Base-by-base conservation (phyloP, 2,329 filamentous ascomycete genomes). In the Pseudogymnoascus sp. region DNA sequence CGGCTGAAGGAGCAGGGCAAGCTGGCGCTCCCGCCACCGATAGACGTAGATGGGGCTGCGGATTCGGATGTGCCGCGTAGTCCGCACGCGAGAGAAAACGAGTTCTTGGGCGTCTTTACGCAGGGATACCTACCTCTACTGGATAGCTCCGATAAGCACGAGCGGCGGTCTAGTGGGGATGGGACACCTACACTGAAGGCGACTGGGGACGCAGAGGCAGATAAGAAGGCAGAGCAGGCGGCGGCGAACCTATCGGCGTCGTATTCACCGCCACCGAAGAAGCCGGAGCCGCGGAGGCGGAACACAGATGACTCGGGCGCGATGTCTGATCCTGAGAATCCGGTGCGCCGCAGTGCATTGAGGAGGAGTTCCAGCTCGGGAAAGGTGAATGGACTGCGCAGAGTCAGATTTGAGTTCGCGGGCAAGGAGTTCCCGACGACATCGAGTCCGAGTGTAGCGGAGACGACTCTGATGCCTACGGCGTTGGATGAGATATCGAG, bases 71-170 rank as follows among this genome's bases (percentile, higher is more conserved):
- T 69, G 65, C 73, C 74, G 58, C 68, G 74, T 65, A 78, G 75
- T 67, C 77, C 78, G 58, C 80, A 80, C 72, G 79, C 81, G 62
- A 79, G 81, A 63, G 82, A 86, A 65, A 74, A 75, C 68, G 83
- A 86, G 66, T 80, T 87, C 65, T 79, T 79, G 64, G 84, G 84
- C 63, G 73, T 87, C 62, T 87, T 87, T 68, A 86, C 80, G 35
- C 84, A 84, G 28, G 80, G 74, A 64, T 87, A 82, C 67, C 77
- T 88, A 61, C 83, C 84, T 47, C 74, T 87, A 61, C 78, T 87
- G 60, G 84, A 85, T 65, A 76, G 65, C 25, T 65, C 63, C 4
- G 64, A 60, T 61, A 64, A 65, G 43, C 62, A 66, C 61, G 65
- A 68, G 60, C 66, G 66, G 57, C 65, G 64, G 64, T 65, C 63